Conservation (phyloP, 345 rosid genomes). For the Populus nigra region DNA sequence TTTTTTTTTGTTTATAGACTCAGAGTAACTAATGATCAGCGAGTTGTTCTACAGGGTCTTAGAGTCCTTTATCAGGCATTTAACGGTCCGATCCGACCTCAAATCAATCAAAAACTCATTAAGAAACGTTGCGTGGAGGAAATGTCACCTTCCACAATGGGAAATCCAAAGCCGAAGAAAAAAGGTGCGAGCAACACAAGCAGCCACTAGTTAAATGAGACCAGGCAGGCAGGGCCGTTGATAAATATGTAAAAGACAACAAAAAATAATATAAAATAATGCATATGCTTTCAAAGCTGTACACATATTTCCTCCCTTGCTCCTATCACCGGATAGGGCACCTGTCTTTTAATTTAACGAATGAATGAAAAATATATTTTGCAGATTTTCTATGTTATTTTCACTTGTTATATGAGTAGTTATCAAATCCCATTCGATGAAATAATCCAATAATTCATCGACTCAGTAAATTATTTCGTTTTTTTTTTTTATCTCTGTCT, state of each 20-base stretch:
- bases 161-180: conserved; percentile 14
- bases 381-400: too few relatives aligned
- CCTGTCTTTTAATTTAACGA: neutral
- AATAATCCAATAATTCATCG: too few relatives aligned
- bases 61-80: neutral
- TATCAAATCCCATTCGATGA: too few relatives aligned
- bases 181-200: neutral
- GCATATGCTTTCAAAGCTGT: conserved; percentile 12
- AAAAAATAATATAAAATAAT: neutral
- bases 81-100: conserved; percentile 16
- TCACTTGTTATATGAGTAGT: too few relatives aligned
- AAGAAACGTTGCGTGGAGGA: conserved; percentile 23
- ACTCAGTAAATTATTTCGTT: too few relatives aligned
- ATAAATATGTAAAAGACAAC: neutral
- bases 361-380: neutral
- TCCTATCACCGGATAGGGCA: neutral
- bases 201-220: neutral
- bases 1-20: too few relatives aligned
- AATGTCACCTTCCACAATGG: conserved; percentile 25
- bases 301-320: neutral
- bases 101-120: conserved; percentile 1
- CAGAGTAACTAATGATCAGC: too few relatives aligned
- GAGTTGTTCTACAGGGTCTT: too few relatives aligned
- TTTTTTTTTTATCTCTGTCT: too few relatives aligned
- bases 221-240: neutral